Evolutionary conservation across 2,329 filamentous ascomycete species (phyloP).

Genomic region (Corinectria fuckeliana): DNA sequence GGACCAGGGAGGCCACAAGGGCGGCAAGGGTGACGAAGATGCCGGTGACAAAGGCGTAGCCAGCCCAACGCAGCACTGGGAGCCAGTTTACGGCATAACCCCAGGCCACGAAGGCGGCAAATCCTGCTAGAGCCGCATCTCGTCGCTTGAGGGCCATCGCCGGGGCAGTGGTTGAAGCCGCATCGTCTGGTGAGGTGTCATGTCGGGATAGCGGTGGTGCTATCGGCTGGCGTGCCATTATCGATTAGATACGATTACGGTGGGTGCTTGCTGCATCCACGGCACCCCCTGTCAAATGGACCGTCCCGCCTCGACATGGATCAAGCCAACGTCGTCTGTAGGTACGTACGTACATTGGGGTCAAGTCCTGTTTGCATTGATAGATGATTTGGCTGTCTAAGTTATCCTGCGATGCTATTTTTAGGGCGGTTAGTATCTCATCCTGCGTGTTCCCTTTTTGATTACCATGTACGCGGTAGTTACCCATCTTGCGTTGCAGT

Average conservation of each 20-base stretch:
- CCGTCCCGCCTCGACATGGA: background rate
- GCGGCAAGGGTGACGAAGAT: constrained; percentile 61
- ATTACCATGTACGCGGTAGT: too few species aligned
- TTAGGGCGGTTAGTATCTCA: too few species aligned
- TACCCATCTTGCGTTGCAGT: background rate
- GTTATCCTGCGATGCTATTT: background rate
- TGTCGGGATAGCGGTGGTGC: constrained; percentile 30
- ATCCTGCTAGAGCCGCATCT: constrained; percentile 72
- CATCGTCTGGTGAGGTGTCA: constrained; percentile 41
- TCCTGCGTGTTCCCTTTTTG: background rate
- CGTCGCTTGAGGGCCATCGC: constrained; percentile 75
- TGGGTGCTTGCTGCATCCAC: constrained; percentile 28
- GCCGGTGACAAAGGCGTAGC: constrained; percentile 82
- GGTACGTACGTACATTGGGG: background rate
- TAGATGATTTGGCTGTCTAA: background rate
- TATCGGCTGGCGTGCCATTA: constrained; percentile 28
- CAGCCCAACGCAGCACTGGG: constrained; percentile 81
- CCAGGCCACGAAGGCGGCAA: constrained; percentile 84
- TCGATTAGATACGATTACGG: constrained; percentile 32
- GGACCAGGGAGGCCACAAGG: constrained; percentile 63
- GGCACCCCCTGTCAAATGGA: constrained; percentile 23
- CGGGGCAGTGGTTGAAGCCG: constrained; percentile 40
- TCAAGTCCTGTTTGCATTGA: background rate
- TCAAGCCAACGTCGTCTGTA: background rate
- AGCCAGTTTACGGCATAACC: constrained; percentile 83